Base-by-base conservation (phyloP, 169 alveolate genomes). In the Plasmodium knowlesi region DNA sequence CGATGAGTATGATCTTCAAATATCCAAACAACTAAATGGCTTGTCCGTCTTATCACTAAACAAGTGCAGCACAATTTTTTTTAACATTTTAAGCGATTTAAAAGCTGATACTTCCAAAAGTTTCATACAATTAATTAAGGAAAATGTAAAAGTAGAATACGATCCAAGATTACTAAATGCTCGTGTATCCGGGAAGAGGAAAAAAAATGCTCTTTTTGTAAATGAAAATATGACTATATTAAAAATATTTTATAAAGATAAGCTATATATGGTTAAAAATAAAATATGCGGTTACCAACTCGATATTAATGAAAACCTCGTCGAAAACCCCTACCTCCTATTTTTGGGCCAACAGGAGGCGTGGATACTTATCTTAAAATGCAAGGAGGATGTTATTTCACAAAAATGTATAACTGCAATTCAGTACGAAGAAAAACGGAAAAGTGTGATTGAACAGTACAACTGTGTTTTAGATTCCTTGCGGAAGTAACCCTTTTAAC, bases 301-400 rank as follows among this genome's bases (percentile, higher is more conserved):
- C 53, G 94, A 89, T 25, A 89, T 89, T 57, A 89, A 89, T 61
- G 82, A 89, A 78, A 78, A 89, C 73, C 16, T 89, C 50, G 25
- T 89, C n/a, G 14, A 30, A 22, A 89, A 67, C 30, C 94, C 94
- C 0, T 83, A 89, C 73, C 19, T 78, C 8, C 67, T 89, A 57
- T 67, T 89, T 79, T 37, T 39, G 32, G 53, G 50, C 53, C 46
- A 70, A 61, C 82, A 57, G 32, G 88, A 78, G 19, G 81, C 88
- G 14, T 89, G 94, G 94, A n/a, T 89, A 57, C 61, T 89, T 89
- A 89, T 89, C 71, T 22, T 89, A 14, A 89, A 89, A 79, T 54
- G 73, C 39, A 89, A 78, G 71, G 73, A 89, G 19, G 34, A 57
- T 1, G 25, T 10, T 32, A 34, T 74, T 22, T 10, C 73, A 61